Percentiles rank a stretch among this genome's conserved stretches.
phyloP scores from a whole-genome alignment of 2,329 filamentous ascomycete species.

The Chrysoporthe cubensis region DNA sequence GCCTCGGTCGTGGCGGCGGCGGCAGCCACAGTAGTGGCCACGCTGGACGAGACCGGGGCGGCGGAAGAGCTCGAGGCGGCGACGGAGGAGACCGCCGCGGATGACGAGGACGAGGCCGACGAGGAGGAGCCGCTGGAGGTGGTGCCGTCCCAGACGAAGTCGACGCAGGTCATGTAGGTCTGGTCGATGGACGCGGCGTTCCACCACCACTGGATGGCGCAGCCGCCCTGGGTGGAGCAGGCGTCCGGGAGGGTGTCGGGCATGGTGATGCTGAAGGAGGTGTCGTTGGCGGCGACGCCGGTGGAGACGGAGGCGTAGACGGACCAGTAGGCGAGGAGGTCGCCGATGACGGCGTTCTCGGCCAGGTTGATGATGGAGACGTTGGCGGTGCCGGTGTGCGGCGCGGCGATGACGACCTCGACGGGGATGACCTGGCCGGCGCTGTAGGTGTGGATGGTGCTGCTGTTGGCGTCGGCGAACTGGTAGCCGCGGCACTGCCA shows the following conservation, averaged over 20 bases:
- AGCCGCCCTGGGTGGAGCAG: conserved; percentile 49
- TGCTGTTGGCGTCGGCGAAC: conserved; percentile 55
- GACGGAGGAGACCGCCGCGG: conserved; percentile 4
- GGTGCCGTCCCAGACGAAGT: conserved; percentile 43
- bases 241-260: conserved; percentile 49
- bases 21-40: neutral
- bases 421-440: conserved; percentile 50
- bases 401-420: conserved; percentile 51
- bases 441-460: conserved; percentile 55
- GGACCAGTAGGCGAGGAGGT: conserved; percentile 50
- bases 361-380: conserved; percentile 56
- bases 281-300: conserved; percentile 48
- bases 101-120: neutral
- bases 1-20: conserved; percentile 14
- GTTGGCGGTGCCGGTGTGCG: conserved; percentile 59
- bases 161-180: conserved; percentile 61
- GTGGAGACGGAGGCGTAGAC: conserved; percentile 53
- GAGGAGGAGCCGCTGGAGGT: conserved; percentile 13
- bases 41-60: neutral
- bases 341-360: conserved; percentile 53
- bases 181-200: conserved; percentile 47
- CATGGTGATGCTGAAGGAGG: conserved; percentile 57
- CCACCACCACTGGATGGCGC: conserved; percentile 61
- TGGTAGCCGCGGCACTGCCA: conserved; percentile 64
- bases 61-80: conserved; percentile 9